Evolutionary conservation across 2,329 filamentous ascomycete species (phyloP).

Genomic region (Sporothrix schenckii): DNA sequence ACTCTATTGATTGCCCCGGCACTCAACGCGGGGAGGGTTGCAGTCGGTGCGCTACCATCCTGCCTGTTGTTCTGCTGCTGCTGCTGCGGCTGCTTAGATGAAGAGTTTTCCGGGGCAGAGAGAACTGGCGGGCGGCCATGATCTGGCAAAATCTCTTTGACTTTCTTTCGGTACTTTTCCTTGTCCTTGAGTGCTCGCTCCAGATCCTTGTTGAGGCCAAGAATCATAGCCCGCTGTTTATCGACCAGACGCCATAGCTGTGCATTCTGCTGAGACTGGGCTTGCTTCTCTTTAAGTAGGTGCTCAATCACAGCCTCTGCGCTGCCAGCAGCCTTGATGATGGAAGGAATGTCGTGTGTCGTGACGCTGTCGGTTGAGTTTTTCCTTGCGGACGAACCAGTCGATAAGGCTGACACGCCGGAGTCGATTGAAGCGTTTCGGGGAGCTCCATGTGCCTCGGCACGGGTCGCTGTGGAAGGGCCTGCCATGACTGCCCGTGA

Average conservation of each 20-base stretch:
- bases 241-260: slow-evolving; percentile 96
- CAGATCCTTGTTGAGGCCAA: slow-evolving; percentile 91
- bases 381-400: slow-evolving; percentile 60
- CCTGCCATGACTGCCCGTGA: slow-evolving; percentile 54
- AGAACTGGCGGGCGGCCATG: slow-evolving; percentile 35
- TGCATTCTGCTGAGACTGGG: slow-evolving; percentile 82
- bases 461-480: slow-evolving; percentile 48
- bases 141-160: slow-evolving; percentile 70
- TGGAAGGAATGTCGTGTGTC: slow-evolving; percentile 72
- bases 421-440: slow-evolving; percentile 92
- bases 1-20: neutral
- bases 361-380: slow-evolving; percentile 61
- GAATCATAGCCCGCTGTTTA: slow-evolving; percentile 91
- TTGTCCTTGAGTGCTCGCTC: slow-evolving; percentile 92
- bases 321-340: slow-evolving; percentile 84
- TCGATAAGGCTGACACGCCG: slow-evolving; percentile 77
- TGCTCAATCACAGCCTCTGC: slow-evolving; percentile 87
- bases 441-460: slow-evolving; percentile 51
- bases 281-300: slow-evolving; percentile 87
- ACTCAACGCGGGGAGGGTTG: neutral
- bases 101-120: slow-evolving; percentile 22
- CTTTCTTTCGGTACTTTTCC: slow-evolving; percentile 85
- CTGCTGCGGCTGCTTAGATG: too few species aligned
- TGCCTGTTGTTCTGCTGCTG: slow-evolving; percentile 3
- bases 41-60: neutral